phyloP scores from a whole-genome alignment of 441 rosid genomes.

The Populus hybrid region DNA sequence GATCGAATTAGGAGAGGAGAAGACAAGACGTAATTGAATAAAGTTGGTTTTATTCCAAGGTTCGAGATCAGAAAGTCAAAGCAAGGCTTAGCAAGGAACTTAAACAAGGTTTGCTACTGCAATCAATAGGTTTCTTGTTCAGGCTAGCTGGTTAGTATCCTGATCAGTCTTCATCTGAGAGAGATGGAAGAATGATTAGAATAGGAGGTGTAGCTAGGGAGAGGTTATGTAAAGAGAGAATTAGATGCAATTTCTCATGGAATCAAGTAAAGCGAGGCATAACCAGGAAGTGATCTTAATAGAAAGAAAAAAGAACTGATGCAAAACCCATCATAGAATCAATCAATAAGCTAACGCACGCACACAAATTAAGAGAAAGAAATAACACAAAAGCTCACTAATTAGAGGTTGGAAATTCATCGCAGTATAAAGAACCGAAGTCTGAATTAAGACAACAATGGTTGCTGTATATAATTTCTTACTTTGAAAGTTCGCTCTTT shows the following conservation, averaged over 20 bases:
- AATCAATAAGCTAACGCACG: background rate
- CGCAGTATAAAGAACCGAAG: background rate
- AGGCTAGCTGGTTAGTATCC: background rate
- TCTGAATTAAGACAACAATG: background rate
- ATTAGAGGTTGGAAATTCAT: background rate
- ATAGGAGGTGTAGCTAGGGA: background rate
- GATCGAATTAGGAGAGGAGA: background rate
- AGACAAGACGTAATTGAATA: background rate
- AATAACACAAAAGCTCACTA: conserved; percentile 1
- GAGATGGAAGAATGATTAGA: background rate
- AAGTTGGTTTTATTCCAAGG: background rate
- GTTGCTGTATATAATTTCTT: background rate
- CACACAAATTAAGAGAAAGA: background rate
- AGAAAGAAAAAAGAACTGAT: conserved; percentile 24
- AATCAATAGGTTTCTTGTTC: conserved; percentile 12
- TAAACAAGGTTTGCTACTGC: background rate
- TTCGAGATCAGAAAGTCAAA: conserved; percentile 35
- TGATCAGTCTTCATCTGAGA: background rate
- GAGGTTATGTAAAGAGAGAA: conserved; percentile 28
- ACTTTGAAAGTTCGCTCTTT: background rate
- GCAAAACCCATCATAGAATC: conserved; percentile 23
- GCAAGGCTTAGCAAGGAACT: background rate
- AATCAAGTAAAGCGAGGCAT: conserved; percentile 37
- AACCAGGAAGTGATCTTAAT: conserved; percentile 17
- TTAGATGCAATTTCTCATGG: conserved; percentile 37